These are phyloP conservation scores for Penicillium canescens DNA, from an alignment of 495 filamentous ascomycete genomes.

Conservation along the genomic window DNA sequence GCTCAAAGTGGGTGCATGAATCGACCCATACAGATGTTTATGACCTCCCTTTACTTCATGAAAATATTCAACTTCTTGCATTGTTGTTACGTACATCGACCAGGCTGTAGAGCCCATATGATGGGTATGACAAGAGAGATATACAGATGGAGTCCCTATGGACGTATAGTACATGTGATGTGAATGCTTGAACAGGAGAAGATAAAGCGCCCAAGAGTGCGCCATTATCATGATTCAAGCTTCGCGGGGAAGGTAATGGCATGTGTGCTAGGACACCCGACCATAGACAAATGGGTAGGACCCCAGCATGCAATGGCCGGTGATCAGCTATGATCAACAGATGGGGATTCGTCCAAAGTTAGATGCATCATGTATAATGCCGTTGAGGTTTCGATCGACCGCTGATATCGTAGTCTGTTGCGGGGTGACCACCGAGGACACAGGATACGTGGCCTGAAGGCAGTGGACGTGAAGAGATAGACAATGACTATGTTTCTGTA, in stretches of 20 bases:
- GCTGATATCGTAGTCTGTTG: too few relatives aligned
- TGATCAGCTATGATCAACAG: too few relatives aligned
- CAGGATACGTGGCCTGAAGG: too few relatives aligned
- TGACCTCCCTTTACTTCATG: conserved; percentile 13
- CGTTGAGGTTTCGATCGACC: too few relatives aligned
- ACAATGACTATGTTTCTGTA: too few relatives aligned
- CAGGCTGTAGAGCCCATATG: background rate
- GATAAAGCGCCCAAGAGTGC: background rate
- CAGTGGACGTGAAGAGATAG: too few relatives aligned
- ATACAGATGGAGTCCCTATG: background rate
- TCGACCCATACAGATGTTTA: conserved; percentile 17
- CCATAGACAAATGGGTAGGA: too few relatives aligned
- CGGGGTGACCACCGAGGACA: too few relatives aligned
- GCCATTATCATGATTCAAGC: background rate
- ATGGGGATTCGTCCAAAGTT: too few relatives aligned
- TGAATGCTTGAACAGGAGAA: background rate
- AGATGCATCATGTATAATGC: too few relatives aligned
- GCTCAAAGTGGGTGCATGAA: conserved; percentile 61
- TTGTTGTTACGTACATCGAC: background rate
- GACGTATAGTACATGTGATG: conserved; percentile 1
- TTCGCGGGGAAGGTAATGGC: background rate
- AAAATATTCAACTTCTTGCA: conserved; percentile 12
- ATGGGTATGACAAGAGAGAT: background rate
- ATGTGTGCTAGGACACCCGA: too few relatives aligned
- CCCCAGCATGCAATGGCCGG: too few relatives aligned